Evolutionary conservation across 345 rosid species (phyloP).

Genomic region (Syzygium oleosum): DNA sequence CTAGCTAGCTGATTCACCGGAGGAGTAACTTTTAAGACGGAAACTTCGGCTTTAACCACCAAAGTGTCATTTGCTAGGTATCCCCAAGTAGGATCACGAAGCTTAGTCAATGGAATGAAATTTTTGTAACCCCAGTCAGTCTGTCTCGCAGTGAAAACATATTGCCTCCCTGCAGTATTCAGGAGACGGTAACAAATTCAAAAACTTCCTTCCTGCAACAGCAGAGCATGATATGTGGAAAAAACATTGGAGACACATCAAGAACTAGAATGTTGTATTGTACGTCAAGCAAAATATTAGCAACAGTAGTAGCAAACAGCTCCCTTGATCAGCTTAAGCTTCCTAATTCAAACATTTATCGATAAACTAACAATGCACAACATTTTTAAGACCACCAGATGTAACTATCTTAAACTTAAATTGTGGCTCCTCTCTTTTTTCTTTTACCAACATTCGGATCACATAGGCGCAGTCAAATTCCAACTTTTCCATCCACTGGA

Average conservation of each 20-base stretch:
- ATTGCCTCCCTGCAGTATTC: accelerated
- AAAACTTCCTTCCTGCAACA: not conserved
- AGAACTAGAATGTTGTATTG: not conserved
- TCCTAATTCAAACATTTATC: not conserved
- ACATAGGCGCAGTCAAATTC: not conserved
- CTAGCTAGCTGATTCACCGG: not conserved
- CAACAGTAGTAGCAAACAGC: not conserved
- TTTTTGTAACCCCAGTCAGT: not conserved
- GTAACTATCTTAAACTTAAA: not conserved
- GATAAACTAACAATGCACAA: not conserved
- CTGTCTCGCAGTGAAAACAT: not conserved
- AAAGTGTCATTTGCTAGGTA: not conserved
- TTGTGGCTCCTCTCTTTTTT: not conserved
- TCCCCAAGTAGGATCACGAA: not conserved
- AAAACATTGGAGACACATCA: not conserved
- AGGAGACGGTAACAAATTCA: not conserved
- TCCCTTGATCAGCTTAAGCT: not conserved
- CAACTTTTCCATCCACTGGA: not conserved
- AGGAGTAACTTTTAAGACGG: not conserved
- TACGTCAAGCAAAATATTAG: not conserved
- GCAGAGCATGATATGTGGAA: not conserved
- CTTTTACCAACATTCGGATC: not conserved
- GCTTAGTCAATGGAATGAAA: not conserved
- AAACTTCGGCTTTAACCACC: not conserved
- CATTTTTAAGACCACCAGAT: not conserved